Conservation (phyloP, 495 filamentous ascomycete genomes). For the Penicillium waksmanii region DNA sequence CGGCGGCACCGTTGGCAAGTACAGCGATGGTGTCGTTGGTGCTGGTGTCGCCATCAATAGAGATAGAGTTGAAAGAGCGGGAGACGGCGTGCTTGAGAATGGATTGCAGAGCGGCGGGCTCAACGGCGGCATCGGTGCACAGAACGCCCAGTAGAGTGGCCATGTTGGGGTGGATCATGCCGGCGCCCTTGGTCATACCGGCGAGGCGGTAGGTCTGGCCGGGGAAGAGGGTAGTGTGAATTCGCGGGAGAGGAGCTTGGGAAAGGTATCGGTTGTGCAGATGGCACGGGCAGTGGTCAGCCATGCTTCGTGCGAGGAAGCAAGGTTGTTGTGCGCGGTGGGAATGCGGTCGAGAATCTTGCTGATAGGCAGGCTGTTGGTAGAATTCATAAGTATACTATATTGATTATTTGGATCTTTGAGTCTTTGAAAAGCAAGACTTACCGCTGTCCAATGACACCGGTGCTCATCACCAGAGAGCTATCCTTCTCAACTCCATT, state of each 20-base stretch:
- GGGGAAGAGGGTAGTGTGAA: conserved; percentile 87
- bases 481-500: conserved; percentile 63
- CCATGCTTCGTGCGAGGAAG: conserved; percentile 81
- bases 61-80: conserved; percentile 94
- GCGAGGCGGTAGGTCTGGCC: conserved; percentile 75
- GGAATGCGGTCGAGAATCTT: conserved; percentile 88
- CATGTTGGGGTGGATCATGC: conserved; percentile 99
- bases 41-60: conserved; percentile 92
- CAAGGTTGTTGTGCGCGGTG: conserved; percentile 67
- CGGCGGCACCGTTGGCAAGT: conserved; percentile 91
- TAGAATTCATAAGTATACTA: conserved; percentile 5
- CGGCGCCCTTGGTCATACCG: conserved; percentile 97
- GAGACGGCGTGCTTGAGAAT: conserved; percentile 77
- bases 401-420: neutral
- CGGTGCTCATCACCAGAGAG: conserved; percentile 95
- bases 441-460: conserved; percentile 93
- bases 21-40: conserved; percentile 97
- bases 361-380: conserved; percentile 74
- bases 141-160: conserved; percentile 92
- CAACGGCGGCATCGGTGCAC: conserved; percentile 89
- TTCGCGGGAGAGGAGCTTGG: conserved; percentile 84
- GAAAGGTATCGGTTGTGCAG: conserved; percentile 99
- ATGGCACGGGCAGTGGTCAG: conserved; percentile 86
- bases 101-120: conserved; percentile 63
- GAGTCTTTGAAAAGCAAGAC: conserved; percentile 6